Percentiles rank a stretch among this genome's conserved stretches.
Evolutionary conservation across 1,139 yeast species (phyloP).

Genomic region (Scheffersomyces cryptocercus): DNA sequence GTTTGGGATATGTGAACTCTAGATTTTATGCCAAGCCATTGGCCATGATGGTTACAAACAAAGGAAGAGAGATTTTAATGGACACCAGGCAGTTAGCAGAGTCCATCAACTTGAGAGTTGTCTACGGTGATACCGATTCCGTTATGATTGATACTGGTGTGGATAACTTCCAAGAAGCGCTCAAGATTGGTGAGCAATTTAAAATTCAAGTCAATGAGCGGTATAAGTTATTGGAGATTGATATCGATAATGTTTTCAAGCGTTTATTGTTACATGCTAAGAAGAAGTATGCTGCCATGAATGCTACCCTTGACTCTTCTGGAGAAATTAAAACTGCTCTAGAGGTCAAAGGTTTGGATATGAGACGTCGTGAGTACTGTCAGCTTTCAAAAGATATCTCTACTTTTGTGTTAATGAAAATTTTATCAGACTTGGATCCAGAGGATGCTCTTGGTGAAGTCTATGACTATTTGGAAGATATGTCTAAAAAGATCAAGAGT

Average conservation of each 20-base stretch:
- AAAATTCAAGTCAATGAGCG: slow-evolving; percentile 85
- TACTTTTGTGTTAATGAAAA: slow-evolving; percentile 67
- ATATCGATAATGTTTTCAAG: slow-evolving; percentile 90
- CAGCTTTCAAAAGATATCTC: slow-evolving; percentile 89
- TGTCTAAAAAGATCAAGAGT: slow-evolving; percentile 57
- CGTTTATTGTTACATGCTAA: slow-evolving; percentile 88
- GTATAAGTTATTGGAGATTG: slow-evolving; percentile 85
- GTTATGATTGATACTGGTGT: slow-evolving; percentile 97
- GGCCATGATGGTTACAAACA: slow-evolving; percentile 92
- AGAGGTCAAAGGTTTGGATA: slow-evolving; percentile 95
- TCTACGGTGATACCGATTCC: slow-evolving; percentile 98
- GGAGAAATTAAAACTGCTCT: slow-evolving; percentile 55
- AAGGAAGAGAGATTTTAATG: slow-evolving; percentile 94
- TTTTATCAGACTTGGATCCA: slow-evolving; percentile 73
- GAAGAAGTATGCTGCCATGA: slow-evolving; percentile 96
- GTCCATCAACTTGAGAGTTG: slow-evolving; percentile 75
- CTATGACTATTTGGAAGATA: slow-evolving; percentile 68
- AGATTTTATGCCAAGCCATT: slow-evolving; percentile 95
- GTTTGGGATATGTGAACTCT: slow-evolving; percentile 89
- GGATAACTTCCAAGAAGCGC: slow-evolving; percentile 67
- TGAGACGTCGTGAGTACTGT: slow-evolving; percentile 96
- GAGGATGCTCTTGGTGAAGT: slow-evolving; percentile 75
- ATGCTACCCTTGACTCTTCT: slow-evolving; percentile 49
- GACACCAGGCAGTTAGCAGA: slow-evolving; percentile 94
- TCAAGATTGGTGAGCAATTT: slow-evolving; percentile 81